Base-by-base conservation (phyloP, 768 basidiomycete species). In the Lactarius quietus region DNA sequence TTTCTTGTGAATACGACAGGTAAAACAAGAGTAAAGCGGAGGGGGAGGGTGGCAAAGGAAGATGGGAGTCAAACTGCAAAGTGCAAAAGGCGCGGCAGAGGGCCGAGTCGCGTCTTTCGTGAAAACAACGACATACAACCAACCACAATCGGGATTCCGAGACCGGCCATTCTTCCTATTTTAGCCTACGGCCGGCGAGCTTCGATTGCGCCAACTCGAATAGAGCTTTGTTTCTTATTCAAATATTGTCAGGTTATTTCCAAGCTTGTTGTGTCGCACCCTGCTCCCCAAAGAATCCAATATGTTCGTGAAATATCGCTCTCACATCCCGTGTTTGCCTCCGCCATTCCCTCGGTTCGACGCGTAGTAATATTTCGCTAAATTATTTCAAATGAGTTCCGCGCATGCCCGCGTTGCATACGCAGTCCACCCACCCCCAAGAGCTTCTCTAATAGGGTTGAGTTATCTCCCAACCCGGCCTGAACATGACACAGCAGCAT, bases 21-120 rank as follows among this genome's bases (percentile, higher is more conserved):
- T 68, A 68, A 71, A 72, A 73, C 69, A 71, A 62, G 70, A 66
- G 70, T 67, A 73, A 73, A 71, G 72, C 68, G 69, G 68, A 70
- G 61, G 67, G 69, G 73, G 74, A 62, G 64, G 68, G 69, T 57
- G 67, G 38, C 20, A 66, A 60, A 61, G 31, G 35, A 39, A 63
- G 62, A 54, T 64, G 57, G 63, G 67, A 68, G 69, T 62, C 69
- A 74, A 51, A 71, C 69, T 66, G 56, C 53, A 66, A 65, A 65
- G 54, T 28, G 64, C 33, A 38, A 51, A 7, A 29, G 64, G 2
- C 45, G 14, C 6, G 12, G n/a, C n/a, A n/a, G 45, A n/a, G 45
- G 45, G 45, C 26, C 48, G 23, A 51, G 57, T 52, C 66, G 64
- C 69, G 69, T 67, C 64, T 57, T 17, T n/a, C 18, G 8, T 23